Evolutionary conservation across 2,329 filamentous ascomycete species (phyloP).

Genomic region (Macrophomina tecta): DNA sequence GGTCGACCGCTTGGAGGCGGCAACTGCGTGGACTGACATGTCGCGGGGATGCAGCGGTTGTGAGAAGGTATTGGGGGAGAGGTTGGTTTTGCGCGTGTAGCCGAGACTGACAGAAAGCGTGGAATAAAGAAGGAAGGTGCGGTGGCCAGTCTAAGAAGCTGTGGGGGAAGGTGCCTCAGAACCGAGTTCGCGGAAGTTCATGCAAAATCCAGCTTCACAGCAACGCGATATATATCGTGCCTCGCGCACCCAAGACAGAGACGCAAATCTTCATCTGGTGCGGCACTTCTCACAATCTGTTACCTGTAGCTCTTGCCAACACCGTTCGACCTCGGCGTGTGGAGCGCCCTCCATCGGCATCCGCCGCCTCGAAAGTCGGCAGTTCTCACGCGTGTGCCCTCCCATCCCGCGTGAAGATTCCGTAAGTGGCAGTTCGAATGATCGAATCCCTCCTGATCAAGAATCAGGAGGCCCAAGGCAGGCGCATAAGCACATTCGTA

Average conservation of each 20-base stretch:
- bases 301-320: constrained; percentile 9
- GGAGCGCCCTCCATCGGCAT: not conserved
- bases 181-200: not conserved
- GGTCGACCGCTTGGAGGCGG: not conserved
- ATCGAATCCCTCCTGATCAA: not conserved
- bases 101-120: not conserved
- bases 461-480: not conserved
- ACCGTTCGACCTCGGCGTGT: not conserved
- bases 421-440: constrained; percentile 25
- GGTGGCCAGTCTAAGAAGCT: too few relatives aligned
- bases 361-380: not conserved
- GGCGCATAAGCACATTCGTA: not conserved
- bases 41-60: not conserved
- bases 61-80: not conserved
- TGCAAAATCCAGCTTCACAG: not conserved
- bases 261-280: not conserved
- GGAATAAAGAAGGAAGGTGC: not conserved
- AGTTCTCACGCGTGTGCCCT: constrained; percentile 11
- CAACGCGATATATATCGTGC: constrained; percentile 2
- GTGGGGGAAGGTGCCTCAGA: not conserved
- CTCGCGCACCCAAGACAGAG: not conserved
- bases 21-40: constrained; percentile 22
- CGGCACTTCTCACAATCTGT: not conserved
- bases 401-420: constrained; percentile 17
- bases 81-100: not conserved